These are phyloP conservation scores for Fusarium secorum DNA, from an alignment of 2,329 filamentous ascomycete species.

Conservation along the genomic window DNA sequence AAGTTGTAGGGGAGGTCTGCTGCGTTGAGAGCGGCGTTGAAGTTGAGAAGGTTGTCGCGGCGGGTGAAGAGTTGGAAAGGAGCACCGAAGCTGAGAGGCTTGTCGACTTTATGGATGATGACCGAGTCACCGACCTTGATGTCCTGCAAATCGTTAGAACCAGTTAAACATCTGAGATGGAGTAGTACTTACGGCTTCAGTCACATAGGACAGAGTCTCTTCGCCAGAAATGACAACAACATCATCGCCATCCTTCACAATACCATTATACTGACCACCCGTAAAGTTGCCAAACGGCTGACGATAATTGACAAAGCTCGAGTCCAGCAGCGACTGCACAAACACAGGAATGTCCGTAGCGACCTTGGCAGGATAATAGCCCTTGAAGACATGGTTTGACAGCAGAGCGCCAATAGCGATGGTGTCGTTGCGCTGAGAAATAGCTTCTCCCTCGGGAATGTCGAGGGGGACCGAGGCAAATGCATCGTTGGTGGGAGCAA, in stretches of 20 bases:
- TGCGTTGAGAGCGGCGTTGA: conserved; percentile 43
- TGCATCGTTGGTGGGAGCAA: conserved; percentile 48
- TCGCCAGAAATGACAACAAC: conserved; percentile 47
- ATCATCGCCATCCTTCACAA: conserved; percentile 44
- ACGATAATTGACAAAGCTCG: conserved; percentile 41
- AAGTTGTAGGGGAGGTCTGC: conserved; percentile 41
- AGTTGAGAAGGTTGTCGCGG: conserved; percentile 39
- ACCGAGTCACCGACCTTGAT: conserved; percentile 42
- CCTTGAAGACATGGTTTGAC: conserved; percentile 46
- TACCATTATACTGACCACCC: conserved; percentile 48
- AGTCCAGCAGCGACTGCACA: conserved; percentile 43
- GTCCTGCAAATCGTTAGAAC: conserved; percentile 29
- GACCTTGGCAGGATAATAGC: conserved; percentile 42
- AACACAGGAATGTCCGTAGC: conserved; percentile 44
- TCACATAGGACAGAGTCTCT: conserved; percentile 45
- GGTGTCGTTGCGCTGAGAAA: conserved; percentile 42
- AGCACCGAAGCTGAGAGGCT: conserved; percentile 40
- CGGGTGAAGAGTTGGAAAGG: conserved; percentile 44
- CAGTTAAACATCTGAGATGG: background rate
- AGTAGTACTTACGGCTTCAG: conserved; percentile 38
- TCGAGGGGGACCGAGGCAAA: conserved; percentile 45
- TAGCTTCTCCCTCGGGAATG: conserved; percentile 46
- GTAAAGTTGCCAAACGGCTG: conserved; percentile 51
- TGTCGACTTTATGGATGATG: conserved; percentile 46
- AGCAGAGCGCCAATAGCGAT: conserved; percentile 45